Evolutionary conservation across 805 yeast species (phyloP), one percentile per base, ranked within the genome.

Genomic region (Yarrowia sp.): DNA sequence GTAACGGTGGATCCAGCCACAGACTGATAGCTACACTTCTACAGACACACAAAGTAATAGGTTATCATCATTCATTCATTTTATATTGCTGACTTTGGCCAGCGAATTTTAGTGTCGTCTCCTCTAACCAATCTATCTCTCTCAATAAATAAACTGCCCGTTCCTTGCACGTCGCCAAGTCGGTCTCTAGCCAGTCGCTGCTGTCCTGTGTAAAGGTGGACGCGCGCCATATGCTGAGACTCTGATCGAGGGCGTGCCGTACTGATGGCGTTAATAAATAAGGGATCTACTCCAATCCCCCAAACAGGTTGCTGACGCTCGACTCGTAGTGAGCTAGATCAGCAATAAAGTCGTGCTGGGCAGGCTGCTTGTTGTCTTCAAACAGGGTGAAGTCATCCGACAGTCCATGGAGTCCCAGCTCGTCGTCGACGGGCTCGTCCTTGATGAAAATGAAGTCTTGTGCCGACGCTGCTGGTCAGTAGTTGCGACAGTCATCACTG

Each of bases 391-490:
- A 64, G 42, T 63, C 65, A 13, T 60, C 65, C 53, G 62, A 58
- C 53, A 58, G 44, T 31, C 41, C 42, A 22, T 58, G 41, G 19
- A 58, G 42, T 42, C 62, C 62, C 19, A 42, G 51, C 51, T 29
- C 59, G 51, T 53, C 62, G 56, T 59, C 47, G 29, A 39, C 53
- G 42, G 51, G 47, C 29, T 39, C 51, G 31, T 55, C 60, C 38
- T 49, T 39, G 65, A 32, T 36, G 49, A 32, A 24, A 56, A 46
- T 46, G 46, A 55, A 55, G 29, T 63, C 65, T 41, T 51, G 41
- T 61, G 41, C 63, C 64, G 69, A 67, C 69, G 69, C 69, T 67
- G 69, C 69, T 38, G 69, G 69, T 62, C 69, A 39, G 38, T 29
- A 29, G 35, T 53, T 67, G 67, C 44, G 39, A 33, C 56, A 35